A percentile compares a stretch with the other conserved stretches of the same genome.
phyloP scores from a whole-genome alignment of 2,329 filamentous ascomycete species.

The Chaetomiaceae sp. region DNA sequence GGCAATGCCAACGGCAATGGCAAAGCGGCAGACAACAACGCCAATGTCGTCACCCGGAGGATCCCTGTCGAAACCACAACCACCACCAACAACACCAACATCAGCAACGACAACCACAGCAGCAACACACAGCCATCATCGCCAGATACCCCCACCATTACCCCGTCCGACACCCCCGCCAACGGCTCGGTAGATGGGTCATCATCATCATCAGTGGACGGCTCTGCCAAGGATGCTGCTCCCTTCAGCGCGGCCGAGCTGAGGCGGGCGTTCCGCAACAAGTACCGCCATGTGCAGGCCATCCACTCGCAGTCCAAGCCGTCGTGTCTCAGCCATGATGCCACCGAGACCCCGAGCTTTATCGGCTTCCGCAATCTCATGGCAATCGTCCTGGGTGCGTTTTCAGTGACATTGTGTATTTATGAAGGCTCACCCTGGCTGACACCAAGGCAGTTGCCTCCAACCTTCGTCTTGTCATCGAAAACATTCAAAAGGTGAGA shows the following conservation, averaged over 20 bases:
- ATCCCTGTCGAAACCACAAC: neutral
- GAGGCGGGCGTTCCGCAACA: constrained; percentile 45
- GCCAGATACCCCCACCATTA: neutral
- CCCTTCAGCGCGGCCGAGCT: constrained; percentile 23
- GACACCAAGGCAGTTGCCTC: constrained; percentile 62
- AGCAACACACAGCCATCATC: too few species aligned
- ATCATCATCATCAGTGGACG: constrained; percentile 1
- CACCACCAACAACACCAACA: too few species aligned
- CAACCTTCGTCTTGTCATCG: constrained; percentile 89
- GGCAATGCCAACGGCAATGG: too few species aligned
- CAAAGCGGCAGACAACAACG: neutral
- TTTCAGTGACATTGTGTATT: neutral
- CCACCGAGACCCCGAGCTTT: constrained; percentile 71
- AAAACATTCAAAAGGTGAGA: constrained; percentile 94
- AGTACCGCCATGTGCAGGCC: constrained; percentile 89
- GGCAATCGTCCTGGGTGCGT: constrained; percentile 80
- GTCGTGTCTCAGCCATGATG: constrained; percentile 84
- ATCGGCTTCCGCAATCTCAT: constrained; percentile 93
- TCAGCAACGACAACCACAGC: too few species aligned
- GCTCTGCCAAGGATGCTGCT: constrained; percentile 5
- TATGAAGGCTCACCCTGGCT: neutral
- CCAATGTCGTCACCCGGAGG: neutral
- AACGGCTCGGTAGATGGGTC: neutral
- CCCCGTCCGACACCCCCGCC: neutral
- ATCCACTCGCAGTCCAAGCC: constrained; percentile 68